Percentiles rank a stretch among this genome's conserved stretches.
Evolutionary conservation across 352 stramenopile genomes (phyloP).

Genomic region (Phytophthora nicotianae): DNA sequence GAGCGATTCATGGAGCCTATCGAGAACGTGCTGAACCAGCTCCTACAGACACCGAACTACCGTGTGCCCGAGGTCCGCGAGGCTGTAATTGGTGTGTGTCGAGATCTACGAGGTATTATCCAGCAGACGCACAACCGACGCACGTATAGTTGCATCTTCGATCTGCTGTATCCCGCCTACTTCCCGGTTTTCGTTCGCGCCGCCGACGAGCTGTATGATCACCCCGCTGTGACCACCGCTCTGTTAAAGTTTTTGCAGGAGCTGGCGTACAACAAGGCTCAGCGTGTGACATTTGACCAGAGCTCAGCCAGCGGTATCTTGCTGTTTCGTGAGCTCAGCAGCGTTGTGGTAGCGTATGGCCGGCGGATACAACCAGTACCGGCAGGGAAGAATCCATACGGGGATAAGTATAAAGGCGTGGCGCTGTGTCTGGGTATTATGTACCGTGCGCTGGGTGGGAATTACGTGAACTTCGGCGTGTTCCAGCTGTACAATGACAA

Average conservation of each 20-base stretch:
- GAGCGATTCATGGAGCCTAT: constrained; percentile 97
- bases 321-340: constrained; percentile 96
- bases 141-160: constrained; percentile 98
- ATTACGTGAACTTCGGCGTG: constrained; percentile 99
- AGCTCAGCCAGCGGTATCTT: constrained; percentile 98
- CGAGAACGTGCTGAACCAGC: constrained; percentile 81
- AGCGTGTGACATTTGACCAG: constrained; percentile 98
- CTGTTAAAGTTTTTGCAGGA: constrained; percentile 98
- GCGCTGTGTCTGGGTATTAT: constrained; percentile 93
- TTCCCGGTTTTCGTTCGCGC: constrained; percentile 95
- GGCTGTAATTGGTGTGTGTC: constrained; percentile 95
- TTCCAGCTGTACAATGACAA: constrained; percentile 99
- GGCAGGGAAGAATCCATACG: constrained; percentile 92
- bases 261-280: constrained; percentile 94
- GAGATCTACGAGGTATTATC: constrained; percentile 96
- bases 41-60: constrained; percentile 81
- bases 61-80: constrained; percentile 79
- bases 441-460: constrained; percentile 88
- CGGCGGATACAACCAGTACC: constrained; percentile 84
- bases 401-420: constrained; percentile 98
- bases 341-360: constrained; percentile 96
- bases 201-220: constrained; percentile 93
- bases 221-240: constrained; percentile 94
- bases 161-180: constrained; percentile 97
- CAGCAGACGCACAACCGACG: constrained; percentile 96